These are phyloP conservation scores for Austropuccinia psidii DNA, from an alignment of 1,284 basidiomycete species.

Conservation along the genomic window DNA sequence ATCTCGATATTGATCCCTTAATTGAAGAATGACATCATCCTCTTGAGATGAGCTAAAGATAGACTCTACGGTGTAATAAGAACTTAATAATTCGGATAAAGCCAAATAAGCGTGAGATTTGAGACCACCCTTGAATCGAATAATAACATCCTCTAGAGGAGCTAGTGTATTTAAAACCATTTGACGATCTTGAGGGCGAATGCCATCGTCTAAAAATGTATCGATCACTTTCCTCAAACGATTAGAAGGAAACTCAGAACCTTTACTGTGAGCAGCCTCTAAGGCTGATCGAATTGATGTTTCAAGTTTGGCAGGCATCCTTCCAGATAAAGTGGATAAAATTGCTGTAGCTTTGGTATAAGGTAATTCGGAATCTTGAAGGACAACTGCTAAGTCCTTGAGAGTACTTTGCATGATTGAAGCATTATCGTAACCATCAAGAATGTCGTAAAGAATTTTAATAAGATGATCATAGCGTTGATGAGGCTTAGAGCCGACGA, in stretches of 20 bases:
- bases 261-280: slow-evolving; percentile 65
- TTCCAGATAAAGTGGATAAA: slow-evolving; percentile 80
- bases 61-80: slow-evolving; percentile 77
- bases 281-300: slow-evolving; percentile 72
- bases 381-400: slow-evolving; percentile 69
- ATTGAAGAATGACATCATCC: slow-evolving; percentile 76
- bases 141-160: slow-evolving; percentile 67
- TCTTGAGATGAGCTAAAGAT: slow-evolving; percentile 84
- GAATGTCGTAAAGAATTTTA: slow-evolving; percentile 77
- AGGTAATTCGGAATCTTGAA: slow-evolving; percentile 77
- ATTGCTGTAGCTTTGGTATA: slow-evolving; percentile 78
- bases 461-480: slow-evolving; percentile 74
- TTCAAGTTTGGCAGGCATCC: slow-evolving; percentile 86
- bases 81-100: slow-evolving; percentile 63
- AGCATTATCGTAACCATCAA: slow-evolving; percentile 91
- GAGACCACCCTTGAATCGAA: slow-evolving; percentile 71
- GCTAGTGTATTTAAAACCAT: slow-evolving; percentile 67
- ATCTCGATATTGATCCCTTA: slow-evolving; percentile 87
- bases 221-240: slow-evolving; percentile 73
- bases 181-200: slow-evolving; percentile 67
- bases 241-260: slow-evolving; percentile 72
- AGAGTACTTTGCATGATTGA: slow-evolving; percentile 72
- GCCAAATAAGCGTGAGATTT: slow-evolving; percentile 77
- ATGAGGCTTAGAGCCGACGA: slow-evolving; percentile 82
- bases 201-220: slow-evolving; percentile 70